Percentiles rank a stretch among this genome's conserved stretches.
Evolutionary conservation across 2,329 filamentous ascomycete genomes (phyloP).

Genomic region (Microdochium trichocladiopsis): DNA sequence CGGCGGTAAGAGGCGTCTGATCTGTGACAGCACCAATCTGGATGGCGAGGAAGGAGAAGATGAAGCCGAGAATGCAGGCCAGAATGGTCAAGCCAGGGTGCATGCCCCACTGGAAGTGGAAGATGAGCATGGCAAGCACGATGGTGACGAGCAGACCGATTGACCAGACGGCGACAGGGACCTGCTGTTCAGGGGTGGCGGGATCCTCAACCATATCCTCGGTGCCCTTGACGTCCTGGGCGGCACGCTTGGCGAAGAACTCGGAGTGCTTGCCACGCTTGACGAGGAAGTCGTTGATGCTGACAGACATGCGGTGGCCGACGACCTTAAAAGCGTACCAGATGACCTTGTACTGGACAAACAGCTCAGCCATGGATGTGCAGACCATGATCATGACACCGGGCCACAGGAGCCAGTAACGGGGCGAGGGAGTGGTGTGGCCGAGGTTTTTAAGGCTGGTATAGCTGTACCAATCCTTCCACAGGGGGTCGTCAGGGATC

Average conservation of each 20-base stretch:
- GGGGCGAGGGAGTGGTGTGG: conserved; percentile 23
- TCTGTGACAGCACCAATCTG: conserved; percentile 55
- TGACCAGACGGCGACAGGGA: conserved; percentile 46
- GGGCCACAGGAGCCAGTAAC: conserved; percentile 34
- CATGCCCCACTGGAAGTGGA: conserved; percentile 45
- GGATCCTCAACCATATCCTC: conserved; percentile 41
- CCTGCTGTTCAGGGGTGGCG: conserved; percentile 35
- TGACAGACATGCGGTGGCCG: conserved; percentile 34
- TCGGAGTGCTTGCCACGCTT: conserved; percentile 31
- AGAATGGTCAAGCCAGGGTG: conserved; percentile 49
- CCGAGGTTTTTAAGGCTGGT: conserved; percentile 23
- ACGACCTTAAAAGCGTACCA: conserved; percentile 34
- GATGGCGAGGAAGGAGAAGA: conserved; percentile 55
- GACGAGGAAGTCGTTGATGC: conserved; percentile 29
- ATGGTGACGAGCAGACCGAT: conserved; percentile 40
- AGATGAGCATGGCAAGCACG: conserved; percentile 42
- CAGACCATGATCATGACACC: conserved; percentile 34
- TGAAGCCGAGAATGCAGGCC: conserved; percentile 48
- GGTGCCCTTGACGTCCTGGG: conserved; percentile 18
- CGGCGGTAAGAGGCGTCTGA: conserved; percentile 57
- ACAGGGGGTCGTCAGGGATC: conserved; percentile 29
- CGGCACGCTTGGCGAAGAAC: conserved; percentile 34
- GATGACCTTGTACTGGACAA: conserved; percentile 31
- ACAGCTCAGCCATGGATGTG: conserved; percentile 28
- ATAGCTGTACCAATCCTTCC: conserved; percentile 28